phyloP scores from a whole-genome alignment of 2,329 filamentous ascomycete species.

The Graphilbum sp. region DNA sequence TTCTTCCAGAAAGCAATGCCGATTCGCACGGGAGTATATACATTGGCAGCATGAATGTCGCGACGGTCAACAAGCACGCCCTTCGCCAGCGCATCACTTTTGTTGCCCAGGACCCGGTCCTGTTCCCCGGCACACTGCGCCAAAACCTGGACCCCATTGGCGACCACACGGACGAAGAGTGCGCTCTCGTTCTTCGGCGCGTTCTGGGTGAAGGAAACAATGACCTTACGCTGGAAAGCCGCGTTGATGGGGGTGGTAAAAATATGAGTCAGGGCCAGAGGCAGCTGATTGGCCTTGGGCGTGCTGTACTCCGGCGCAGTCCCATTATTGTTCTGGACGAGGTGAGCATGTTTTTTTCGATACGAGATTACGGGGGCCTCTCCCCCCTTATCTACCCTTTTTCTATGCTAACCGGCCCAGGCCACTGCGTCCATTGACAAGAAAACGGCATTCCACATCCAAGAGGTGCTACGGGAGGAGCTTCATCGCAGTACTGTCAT shows the following conservation, averaged over 20 bases:
- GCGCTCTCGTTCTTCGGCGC: slow-evolving; percentile 34
- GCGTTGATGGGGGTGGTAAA: slow-evolving; percentile 41
- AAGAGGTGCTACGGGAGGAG: slow-evolving; percentile 38
- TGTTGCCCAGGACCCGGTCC: slow-evolving; percentile 46
- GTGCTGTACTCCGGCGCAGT: slow-evolving; percentile 42
- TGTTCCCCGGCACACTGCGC: slow-evolving; percentile 41
- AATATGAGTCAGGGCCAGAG: slow-evolving; percentile 47
- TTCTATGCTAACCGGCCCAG: slow-evolving; percentile 8
- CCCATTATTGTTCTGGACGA: slow-evolving; percentile 48
- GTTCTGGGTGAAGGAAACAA: slow-evolving; percentile 30
- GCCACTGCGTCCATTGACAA: slow-evolving; percentile 48
- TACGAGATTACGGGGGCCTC: too few relatives aligned
- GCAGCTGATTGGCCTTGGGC: slow-evolving; percentile 43
- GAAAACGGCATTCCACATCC: slow-evolving; percentile 39
- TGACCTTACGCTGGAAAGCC: slow-evolving; percentile 27
- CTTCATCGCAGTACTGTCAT: slow-evolving; percentile 41
- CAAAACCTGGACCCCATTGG: slow-evolving; percentile 54
- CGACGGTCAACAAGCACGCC: slow-evolving; percentile 33
- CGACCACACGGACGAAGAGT: slow-evolving; percentile 36
- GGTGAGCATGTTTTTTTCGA: slow-evolving; percentile 2
- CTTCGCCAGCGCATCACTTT: slow-evolving; percentile 43
- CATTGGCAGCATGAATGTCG: slow-evolving; percentile 37
- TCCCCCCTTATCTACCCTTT: background rate
- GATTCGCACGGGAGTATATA: slow-evolving; percentile 28
- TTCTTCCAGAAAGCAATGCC: slow-evolving; percentile 25